A percentile compares a stretch with the other conserved stretches of the same genome.
Evolutionary conservation across 768 basidiomycete species (phyloP).

Genomic region (Lentinula sp.): DNA sequence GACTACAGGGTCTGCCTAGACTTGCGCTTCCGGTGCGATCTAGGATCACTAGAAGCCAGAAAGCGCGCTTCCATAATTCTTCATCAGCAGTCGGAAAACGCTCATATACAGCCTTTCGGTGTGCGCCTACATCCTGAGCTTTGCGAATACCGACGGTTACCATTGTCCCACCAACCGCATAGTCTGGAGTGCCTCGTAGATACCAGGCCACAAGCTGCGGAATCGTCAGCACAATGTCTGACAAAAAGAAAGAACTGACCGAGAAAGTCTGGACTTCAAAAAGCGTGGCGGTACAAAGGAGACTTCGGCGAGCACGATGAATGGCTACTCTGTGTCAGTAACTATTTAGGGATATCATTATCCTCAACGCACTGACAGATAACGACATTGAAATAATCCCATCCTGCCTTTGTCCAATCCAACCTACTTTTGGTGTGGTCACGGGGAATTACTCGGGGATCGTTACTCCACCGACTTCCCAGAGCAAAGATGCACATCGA

Average conservation of each 20-base stretch:
- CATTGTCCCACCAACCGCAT: slow-evolving; percentile 49
- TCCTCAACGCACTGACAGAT: slow-evolving; percentile 30
- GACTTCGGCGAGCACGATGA: slow-evolving; percentile 41
- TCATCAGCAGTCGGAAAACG: slow-evolving; percentile 43
- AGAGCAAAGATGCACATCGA: slow-evolving; percentile 65
- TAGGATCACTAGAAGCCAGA: slow-evolving; percentile 62
- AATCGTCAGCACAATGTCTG: neutral
- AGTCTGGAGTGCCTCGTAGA: slow-evolving; percentile 40
- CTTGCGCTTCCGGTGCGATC: slow-evolving; percentile 51
- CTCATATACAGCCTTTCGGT: slow-evolving; percentile 55
- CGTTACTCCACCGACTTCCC: slow-evolving; percentile 60
- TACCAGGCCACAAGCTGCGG: slow-evolving; percentile 50
- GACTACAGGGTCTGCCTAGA: slow-evolving; percentile 50
- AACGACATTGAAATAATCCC: slow-evolving; percentile 54
- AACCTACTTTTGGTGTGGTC: slow-evolving; percentile 15
- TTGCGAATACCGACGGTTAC: slow-evolving; percentile 52
- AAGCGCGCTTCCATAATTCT: slow-evolving; percentile 75
- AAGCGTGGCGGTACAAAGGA: slow-evolving; percentile 50
- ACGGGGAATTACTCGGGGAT: slow-evolving; percentile 45
- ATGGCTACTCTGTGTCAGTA: slow-evolving; percentile 27
- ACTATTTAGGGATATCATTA: neutral
- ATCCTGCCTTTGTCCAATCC: slow-evolving; percentile 53
- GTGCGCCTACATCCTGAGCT: slow-evolving; percentile 72
- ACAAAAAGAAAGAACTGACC: slow-evolving; percentile 15
- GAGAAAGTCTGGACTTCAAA: slow-evolving; percentile 60